phyloP scores from a whole-genome alignment of 2,329 filamentous ascomycete species.

The Xylaria arbuscula region DNA sequence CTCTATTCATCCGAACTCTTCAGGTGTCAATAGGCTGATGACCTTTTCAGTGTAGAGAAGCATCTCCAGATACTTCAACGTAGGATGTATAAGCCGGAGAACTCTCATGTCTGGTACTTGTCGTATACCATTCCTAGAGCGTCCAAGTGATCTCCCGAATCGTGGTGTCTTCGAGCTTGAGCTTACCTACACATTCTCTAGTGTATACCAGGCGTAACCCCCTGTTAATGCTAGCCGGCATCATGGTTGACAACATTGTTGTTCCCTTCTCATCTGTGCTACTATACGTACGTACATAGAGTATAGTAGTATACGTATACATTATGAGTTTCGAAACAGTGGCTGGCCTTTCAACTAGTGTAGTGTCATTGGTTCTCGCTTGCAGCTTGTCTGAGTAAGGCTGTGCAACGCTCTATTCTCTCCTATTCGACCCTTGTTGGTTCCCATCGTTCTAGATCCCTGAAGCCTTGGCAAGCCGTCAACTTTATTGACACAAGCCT shows the following conservation, averaged over 20 bases:
- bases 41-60: too few species aligned
- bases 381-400: conserved; percentile 24
- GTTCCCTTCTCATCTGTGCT: conserved; percentile 11
- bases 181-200: conserved; percentile 15
- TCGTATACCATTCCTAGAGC: neutral
- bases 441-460: conserved; percentile 12
- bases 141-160: conserved; percentile 18
- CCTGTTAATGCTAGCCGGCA: neutral
- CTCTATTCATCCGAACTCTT: too few species aligned
- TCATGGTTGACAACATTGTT: neutral
- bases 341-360: neutral
- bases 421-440: conserved; percentile 22
- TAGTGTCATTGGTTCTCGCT: conserved; percentile 5
- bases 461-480: conserved; percentile 17
- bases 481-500: neutral
- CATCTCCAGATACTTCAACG: too few species aligned
- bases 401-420: conserved; percentile 13
- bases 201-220: conserved; percentile 4
- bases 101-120: neutral
- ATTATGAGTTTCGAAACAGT: conserved; percentile 7
- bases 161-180: conserved; percentile 31
- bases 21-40: too few species aligned
- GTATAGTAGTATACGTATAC: neutral
- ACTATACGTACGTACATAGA: too few species aligned
- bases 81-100: too few species aligned